phyloP scores from a whole-genome alignment of 805 yeast genomes.

The Myxozyma nipponensis region DNA sequence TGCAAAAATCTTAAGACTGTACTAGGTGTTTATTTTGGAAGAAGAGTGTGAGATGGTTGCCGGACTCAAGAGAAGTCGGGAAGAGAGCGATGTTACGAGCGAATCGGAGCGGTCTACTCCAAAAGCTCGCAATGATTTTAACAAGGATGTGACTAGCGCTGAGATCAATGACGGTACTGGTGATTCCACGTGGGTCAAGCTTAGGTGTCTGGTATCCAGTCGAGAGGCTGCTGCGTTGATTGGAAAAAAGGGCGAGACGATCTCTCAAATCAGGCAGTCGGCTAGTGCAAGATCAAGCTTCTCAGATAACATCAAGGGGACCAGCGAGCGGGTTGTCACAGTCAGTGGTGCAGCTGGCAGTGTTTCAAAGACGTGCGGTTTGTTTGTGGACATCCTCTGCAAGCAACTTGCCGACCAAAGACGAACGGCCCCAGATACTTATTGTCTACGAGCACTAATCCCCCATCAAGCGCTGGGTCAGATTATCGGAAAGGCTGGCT shows the following conservation, averaged over 20 bases:
- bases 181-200: conserved; percentile 8
- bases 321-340: conserved; percentile 15
- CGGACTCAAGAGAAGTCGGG: background rate
- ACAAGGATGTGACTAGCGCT: no score
- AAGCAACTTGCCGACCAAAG: conserved; percentile 1
- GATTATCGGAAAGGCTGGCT: conserved; percentile 14
- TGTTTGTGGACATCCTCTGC: background rate
- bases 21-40: background rate
- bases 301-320: conserved; percentile 17
- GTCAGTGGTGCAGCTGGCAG: conserved; percentile 10
- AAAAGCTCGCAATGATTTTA: background rate
- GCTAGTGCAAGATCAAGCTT: conserved; percentile 19
- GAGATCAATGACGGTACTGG: background rate
- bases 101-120: background rate
- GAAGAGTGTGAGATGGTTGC: background rate
- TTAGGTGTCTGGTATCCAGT: conserved; percentile 16
- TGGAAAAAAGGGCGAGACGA: conserved; percentile 17
- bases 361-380: conserved; percentile 15
- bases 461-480: conserved; percentile 20
- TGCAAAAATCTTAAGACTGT: no score
- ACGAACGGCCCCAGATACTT: background rate
- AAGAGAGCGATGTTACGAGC: background rate
- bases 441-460: conserved; percentile 11
- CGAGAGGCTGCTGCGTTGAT: conserved; percentile 27
- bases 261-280: conserved; percentile 8